Percentiles rank a stretch among this genome's conserved stretches.
Conservation (phyloP, 805 yeast species). For the Pichia gijzeniarum region DNA sequence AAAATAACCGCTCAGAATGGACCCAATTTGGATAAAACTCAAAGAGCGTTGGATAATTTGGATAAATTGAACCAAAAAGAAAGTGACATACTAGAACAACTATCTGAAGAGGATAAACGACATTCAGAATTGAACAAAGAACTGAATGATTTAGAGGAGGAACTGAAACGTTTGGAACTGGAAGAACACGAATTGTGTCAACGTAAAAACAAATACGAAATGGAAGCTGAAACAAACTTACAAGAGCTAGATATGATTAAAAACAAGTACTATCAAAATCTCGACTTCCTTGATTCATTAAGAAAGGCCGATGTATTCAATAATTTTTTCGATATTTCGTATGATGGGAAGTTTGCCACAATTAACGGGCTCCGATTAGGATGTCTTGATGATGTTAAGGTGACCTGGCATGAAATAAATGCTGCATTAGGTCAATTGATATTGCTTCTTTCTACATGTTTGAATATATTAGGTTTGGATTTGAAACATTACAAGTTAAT, state of each 20-base stretch:
- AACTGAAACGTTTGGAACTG: slow-evolving; percentile 31
- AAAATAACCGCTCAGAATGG: slow-evolving; percentile 55
- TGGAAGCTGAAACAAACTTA: slow-evolving; percentile 44
- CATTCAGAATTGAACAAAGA: slow-evolving; percentile 43
- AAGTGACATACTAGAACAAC: slow-evolving; percentile 30
- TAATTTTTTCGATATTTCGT: slow-evolving; percentile 77
- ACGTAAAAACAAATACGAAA: slow-evolving; percentile 48
- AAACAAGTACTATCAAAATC: slow-evolving; percentile 54
- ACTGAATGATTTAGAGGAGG: slow-evolving; percentile 37
- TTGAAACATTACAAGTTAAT: slow-evolving; percentile 56
- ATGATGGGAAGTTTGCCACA: slow-evolving; percentile 78
- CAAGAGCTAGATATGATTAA: slow-evolving; percentile 58
- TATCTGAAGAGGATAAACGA: slow-evolving; percentile 37
- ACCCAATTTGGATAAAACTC: slow-evolving; percentile 37
- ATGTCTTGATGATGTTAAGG: slow-evolving; percentile 45
- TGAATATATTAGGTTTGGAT: slow-evolving; percentile 47
- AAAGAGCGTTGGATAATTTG: slow-evolving; percentile 41
- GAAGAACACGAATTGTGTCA: slow-evolving; percentile 43
- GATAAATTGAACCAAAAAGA: slow-evolving; percentile 38
- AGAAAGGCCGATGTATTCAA: slow-evolving; percentile 76
- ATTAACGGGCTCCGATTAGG: slow-evolving; percentile 87
- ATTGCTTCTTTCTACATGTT: slow-evolving; percentile 58
- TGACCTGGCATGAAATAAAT: slow-evolving; percentile 87
- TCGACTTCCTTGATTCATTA: slow-evolving; percentile 61
- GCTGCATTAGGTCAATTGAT: slow-evolving; percentile 87